These are phyloP conservation scores for Hibiscus mutabilis DNA, from an alignment of 345 rosid genomes.

Conservation along the genomic window DNA sequence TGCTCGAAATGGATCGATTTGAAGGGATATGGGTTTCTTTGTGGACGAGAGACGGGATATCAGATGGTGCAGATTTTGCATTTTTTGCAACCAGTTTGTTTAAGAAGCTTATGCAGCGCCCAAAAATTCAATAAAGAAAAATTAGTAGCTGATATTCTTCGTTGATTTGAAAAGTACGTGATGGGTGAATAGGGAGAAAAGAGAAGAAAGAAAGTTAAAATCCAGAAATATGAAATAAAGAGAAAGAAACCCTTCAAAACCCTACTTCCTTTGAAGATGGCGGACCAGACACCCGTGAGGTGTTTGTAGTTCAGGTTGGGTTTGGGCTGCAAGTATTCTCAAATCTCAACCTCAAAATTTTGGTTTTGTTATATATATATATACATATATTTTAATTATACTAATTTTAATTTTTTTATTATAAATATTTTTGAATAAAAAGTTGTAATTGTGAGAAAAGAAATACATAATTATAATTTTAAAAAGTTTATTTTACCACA, in stretches of 20 bases:
- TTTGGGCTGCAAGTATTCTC: background rate
- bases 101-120: background rate
- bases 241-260: background rate
- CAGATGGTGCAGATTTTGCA: constrained; percentile 38
- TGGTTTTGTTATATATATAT: too few species aligned
- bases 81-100: background rate
- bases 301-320: background rate
- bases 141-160: background rate
- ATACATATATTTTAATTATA: too few species aligned
- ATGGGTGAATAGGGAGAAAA: background rate
- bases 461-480: too few species aligned
- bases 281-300: too few species aligned
- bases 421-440: too few species aligned
- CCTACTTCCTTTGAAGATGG: background rate
- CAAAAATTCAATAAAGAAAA: background rate
- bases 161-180: background rate
- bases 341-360: too few species aligned
- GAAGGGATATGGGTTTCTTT: constrained; percentile 9
- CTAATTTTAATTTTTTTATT: too few species aligned
- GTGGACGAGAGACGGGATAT: constrained; percentile 40
- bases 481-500: too few species aligned
- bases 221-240: too few species aligned
- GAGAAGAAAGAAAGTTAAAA: background rate
- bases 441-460: too few species aligned
- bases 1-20: constrained; percentile 9